Percentiles rank a stretch among this genome's conserved stretches.
Conservation (phyloP, 2,329 filamentous ascomycete species). For the Trichoderma brevicompactum region DNA sequence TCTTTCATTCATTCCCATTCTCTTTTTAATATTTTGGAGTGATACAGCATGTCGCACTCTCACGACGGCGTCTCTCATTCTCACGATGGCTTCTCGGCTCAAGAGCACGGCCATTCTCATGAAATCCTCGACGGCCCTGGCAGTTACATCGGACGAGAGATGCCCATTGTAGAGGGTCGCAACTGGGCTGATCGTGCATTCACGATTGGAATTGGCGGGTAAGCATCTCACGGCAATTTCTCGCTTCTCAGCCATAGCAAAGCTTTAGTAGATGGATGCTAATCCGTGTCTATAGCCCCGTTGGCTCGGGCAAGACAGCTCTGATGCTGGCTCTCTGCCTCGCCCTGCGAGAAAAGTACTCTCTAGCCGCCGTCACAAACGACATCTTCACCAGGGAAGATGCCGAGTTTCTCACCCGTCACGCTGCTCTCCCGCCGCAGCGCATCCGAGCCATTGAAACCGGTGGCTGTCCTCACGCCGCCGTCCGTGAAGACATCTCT, state of each 20-base stretch:
- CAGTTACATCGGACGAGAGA: slow-evolving; percentile 85
- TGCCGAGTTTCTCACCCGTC: slow-evolving; percentile 91
- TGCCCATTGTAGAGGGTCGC: slow-evolving; percentile 88
- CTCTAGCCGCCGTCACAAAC: slow-evolving; percentile 94
- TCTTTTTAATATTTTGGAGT: not conserved
- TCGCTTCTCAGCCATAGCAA: not conserved
- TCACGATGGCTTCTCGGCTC: slow-evolving; percentile 61
- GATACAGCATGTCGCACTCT: slow-evolving; percentile 37
- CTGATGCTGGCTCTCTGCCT: slow-evolving; percentile 93
- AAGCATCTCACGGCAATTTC: slow-evolving; percentile 38
- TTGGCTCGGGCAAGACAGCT: slow-evolving; percentile 96
- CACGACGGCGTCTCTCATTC: slow-evolving; percentile 64
- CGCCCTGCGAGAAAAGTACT: slow-evolving; percentile 77
- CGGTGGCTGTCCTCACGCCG: slow-evolving; percentile 94
- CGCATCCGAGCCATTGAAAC: slow-evolving; percentile 97
- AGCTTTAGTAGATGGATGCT: not conserved
- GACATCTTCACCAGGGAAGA: slow-evolving; percentile 99
- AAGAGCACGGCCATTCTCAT: slow-evolving; percentile 91
- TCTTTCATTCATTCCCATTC: not conserved
- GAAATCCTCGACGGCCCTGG: slow-evolving; percentile 95
- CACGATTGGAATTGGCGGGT: slow-evolving; percentile 98
- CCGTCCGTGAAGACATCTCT: slow-evolving; percentile 94
- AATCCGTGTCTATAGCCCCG: slow-evolving; percentile 63
- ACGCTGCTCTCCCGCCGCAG: slow-evolving; percentile 78
- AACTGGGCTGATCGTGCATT: slow-evolving; percentile 90